Evolutionary conservation across 2,329 filamentous ascomycete genomes (phyloP).

Genomic region (Fusarium scirpi): DNA sequence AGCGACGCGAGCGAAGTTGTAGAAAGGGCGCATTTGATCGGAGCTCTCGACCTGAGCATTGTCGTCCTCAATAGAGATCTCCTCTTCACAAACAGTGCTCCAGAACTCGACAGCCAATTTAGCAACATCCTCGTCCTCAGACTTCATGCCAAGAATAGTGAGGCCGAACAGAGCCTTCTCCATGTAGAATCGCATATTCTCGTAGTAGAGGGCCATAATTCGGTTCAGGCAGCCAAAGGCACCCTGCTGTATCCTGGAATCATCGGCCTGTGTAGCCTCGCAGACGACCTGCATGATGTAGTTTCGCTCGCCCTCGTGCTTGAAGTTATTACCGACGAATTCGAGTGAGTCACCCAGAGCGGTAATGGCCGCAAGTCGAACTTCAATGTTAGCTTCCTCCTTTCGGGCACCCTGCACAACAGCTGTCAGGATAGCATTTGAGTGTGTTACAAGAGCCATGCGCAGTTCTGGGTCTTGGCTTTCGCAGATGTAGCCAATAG

Average conservation of each 20-base stretch:
- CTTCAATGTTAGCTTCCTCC: constrained; percentile 91
- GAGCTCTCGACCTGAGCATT: constrained; percentile 82
- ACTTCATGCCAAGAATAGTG: constrained; percentile 99
- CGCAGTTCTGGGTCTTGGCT: constrained; percentile 90
- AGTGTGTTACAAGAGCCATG: constrained; percentile 83
- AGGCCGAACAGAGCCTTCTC: constrained; percentile 98
- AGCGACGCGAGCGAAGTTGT: constrained; percentile 94
- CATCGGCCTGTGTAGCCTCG: constrained; percentile 94
- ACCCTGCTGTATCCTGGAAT: constrained; percentile 92
- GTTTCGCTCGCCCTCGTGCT: constrained; percentile 98
- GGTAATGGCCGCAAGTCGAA: constrained; percentile 91
- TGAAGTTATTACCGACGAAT: constrained; percentile 98
- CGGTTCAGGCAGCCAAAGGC: constrained; percentile 97
- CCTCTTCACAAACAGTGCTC: constrained; percentile 99
- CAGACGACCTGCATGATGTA: constrained; percentile 99
- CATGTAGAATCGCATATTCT: constrained; percentile 99
- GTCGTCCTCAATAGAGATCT: constrained; percentile 97
- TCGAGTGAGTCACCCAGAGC: constrained; percentile 96
- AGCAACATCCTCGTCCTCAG: constrained; percentile 94
- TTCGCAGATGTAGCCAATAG: constrained; percentile 99
- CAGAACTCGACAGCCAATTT: constrained; percentile 99
- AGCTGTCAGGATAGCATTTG: constrained; percentile 96
- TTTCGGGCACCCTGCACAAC: constrained; percentile 98
- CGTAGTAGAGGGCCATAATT: constrained; percentile 99
- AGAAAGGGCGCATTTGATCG: constrained; percentile 89